Base-by-base conservation (phyloP, 331 rosid species). In the Quercus tomentella region DNA sequence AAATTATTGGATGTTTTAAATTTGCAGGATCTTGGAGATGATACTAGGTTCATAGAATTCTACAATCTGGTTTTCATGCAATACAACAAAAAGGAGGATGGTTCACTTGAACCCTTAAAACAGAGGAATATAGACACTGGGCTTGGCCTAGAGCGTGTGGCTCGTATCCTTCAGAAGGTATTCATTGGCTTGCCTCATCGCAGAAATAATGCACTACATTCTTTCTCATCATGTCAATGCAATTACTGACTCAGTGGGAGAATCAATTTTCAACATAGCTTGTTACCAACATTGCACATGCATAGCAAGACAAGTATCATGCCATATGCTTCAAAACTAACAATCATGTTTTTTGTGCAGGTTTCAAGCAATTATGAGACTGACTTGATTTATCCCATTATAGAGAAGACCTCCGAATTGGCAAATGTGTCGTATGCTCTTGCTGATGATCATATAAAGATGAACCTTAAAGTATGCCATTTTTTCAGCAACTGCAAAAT, bases 61-160 rank as follows among this genome's bases (percentile, higher is more conserved):
- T 92, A 94, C 88, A 92, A 94, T 85, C 83, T 92, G 80, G 98
- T 94, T 68, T 94, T 94, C 88, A 94, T 94, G 98, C 95, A 94
- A 89, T 92, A 87, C 87, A 92, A 92, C 90, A 92, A 88, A 87
- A 94, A 84, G 60, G 96, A 92, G 26, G 96, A 89, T 65, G 92
- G 93, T 74, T 91, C 95, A 4, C 95, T 91, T 35, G 97, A 92
- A 81, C 92, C 98, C 76, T 89, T 94, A 65, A 92, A 92, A 81
- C 97, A 94, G 83, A 94, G 89, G 90, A 91, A 91, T 78, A 94
- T 94, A 76, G 98, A 94, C 80, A 94, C 97, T 30, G 98, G 98
- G 63, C 97, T 94, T 70, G 98, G 98, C 78, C 88, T 94, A 60
- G 98, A 94, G 89, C 97, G 97, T 56, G 63, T 92, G 95, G 97